Percentiles rank a stretch among this genome's conserved stretches.
phyloP scores from a whole-genome alignment of 1,139 yeast species.

The Arxiozyma heterogenica region DNA sequence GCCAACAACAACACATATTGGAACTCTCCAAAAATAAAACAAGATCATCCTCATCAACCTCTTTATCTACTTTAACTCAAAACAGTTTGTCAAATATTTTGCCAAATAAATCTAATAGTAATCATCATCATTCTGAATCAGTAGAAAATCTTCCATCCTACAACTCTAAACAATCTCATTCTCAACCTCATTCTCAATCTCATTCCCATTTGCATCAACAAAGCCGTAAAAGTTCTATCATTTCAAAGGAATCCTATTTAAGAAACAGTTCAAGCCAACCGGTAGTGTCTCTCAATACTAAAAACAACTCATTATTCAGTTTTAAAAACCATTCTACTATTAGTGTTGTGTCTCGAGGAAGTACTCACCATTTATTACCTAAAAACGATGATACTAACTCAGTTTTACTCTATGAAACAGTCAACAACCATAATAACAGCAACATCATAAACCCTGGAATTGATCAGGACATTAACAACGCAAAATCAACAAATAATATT shows the following conservation, averaged over 20 bases:
- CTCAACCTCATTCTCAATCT: background rate
- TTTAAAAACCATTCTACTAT: background rate
- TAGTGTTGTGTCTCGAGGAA: background rate
- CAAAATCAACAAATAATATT: background rate
- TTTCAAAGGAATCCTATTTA: conserved; percentile 2
- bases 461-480: background rate
- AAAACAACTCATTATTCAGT: background rate
- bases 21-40: background rate
- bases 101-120: background rate
- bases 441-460: background rate
- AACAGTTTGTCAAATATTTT: background rate
- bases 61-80: background rate
- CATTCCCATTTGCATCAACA: background rate
- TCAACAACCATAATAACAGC: background rate
- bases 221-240: conserved; percentile 5
- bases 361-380: background rate
- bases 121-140: background rate
- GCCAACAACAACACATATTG: background rate
- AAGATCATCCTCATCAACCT: background rate
- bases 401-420: background rate
- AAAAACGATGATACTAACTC: background rate
- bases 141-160: background rate
- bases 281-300: background rate
- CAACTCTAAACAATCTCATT: background rate
- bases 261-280: conserved; percentile 5